Percentiles rank a stretch among this genome's conserved stretches.
These are phyloP conservation scores for Phaeoacremonium minimum DNA, from an alignment of 2,329 filamentous ascomycete species.

Conservation along the genomic window DNA sequence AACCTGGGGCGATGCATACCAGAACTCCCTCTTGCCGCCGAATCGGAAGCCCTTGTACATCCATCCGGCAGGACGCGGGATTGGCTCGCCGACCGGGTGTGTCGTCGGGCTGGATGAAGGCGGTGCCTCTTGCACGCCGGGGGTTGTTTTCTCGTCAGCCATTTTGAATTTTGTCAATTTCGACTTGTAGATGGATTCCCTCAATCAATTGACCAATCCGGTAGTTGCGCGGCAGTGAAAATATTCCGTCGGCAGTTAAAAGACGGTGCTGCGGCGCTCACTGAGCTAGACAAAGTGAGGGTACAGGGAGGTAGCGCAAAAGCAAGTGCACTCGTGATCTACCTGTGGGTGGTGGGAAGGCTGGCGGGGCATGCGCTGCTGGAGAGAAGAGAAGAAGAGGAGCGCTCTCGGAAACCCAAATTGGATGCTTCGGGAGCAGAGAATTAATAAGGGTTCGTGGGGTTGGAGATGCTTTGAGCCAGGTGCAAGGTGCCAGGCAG, in stretches of 20 bases:
- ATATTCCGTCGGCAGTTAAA: not conserved
- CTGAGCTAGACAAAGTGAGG: not conserved
- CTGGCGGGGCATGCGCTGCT: no score
- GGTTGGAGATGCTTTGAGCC: not conserved
- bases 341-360: no score
- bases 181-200: no score
- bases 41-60: slow-evolving; percentile 62
- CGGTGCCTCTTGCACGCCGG: not conserved
- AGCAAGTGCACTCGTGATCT: no score
- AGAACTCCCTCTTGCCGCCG: slow-evolving; percentile 45
- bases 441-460: not conserved
- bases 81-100: not conserved
- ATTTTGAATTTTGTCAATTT: no score
- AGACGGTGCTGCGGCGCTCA: not conserved
- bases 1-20: slow-evolving; percentile 69
- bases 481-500: not conserved
- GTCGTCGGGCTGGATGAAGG: not conserved
- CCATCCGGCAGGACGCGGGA: slow-evolving; percentile 49
- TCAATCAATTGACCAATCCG: not conserved
- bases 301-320: no score
- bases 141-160: not conserved
- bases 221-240: not conserved
- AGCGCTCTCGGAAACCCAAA: not conserved
- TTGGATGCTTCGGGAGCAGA: not conserved
- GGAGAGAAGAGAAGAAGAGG: not conserved